These are phyloP conservation scores for Gigaspora rosea DNA, from an alignment of 192 early-diverging fungal genomes.

Conservation along the genomic window DNA sequence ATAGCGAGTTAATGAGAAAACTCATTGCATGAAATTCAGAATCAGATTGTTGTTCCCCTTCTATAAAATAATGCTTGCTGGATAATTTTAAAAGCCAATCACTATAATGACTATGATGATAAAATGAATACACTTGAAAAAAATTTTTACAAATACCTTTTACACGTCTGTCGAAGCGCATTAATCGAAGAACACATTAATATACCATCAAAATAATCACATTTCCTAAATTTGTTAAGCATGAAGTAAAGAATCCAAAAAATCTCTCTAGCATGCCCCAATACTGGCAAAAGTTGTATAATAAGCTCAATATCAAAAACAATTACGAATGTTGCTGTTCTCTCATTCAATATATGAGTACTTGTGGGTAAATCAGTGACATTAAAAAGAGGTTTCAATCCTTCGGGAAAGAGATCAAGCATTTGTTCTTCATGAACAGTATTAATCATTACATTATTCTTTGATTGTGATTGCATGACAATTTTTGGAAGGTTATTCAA, in stretches of 20 bases:
- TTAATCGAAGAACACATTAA: conserved; percentile 12
- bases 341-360: neutral
- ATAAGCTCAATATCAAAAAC: conserved; percentile 19
- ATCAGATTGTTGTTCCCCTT: neutral
- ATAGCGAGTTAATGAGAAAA: neutral
- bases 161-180: neutral
- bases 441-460: neutral
- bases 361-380: neutral
- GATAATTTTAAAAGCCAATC: neutral
- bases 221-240: conserved; percentile 13
- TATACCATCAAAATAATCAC: conserved; percentile 6
- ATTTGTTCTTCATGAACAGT: neutral
- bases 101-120: neutral
- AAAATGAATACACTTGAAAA: neutral
- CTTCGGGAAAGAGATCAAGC: neutral
- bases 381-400: neutral
- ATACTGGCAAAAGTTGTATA: neutral
- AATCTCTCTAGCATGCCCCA: neutral
- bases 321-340: conserved; percentile 16
- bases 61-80: conserved; percentile 20
- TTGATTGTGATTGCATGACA: neutral
- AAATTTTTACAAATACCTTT: conserved; percentile 1
- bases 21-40: conserved; percentile 12
- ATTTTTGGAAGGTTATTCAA: neutral
- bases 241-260: conserved; percentile 26